Evolutionary conservation across 805 yeast genomes (phyloP).

Genomic region (Hanseniaspora lachancei): DNA sequence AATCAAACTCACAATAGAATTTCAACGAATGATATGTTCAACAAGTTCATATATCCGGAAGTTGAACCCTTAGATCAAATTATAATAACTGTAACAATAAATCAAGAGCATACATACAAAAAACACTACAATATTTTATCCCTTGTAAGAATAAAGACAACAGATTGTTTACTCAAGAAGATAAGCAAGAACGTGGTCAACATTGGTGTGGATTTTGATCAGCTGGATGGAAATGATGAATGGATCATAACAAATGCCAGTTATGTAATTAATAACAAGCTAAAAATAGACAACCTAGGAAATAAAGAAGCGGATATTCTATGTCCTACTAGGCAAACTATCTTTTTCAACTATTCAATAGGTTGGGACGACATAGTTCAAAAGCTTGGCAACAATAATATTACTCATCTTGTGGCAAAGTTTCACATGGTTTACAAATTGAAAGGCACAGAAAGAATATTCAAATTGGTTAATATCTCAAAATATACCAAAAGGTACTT

Average conservation of each 20-base stretch:
- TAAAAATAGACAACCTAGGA: not conserved
- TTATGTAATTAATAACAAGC: not conserved
- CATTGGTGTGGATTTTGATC: not conserved
- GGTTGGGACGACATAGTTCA: not conserved
- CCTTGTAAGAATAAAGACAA: not conserved
- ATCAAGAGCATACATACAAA: not conserved
- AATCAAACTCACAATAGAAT: not conserved
- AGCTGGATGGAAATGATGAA: not conserved
- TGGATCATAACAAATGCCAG: not conserved
- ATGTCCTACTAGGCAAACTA: not conserved
- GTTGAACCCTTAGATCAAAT: not conserved
- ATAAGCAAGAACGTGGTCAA: not conserved
- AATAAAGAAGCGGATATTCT: not conserved
- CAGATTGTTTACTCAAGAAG: conserved; percentile 7
- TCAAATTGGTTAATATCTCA: not conserved
- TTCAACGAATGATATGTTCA: conserved; percentile 1
- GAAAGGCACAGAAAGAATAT: not conserved
- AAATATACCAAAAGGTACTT: conserved; percentile 3
- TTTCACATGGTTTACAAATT: not conserved
- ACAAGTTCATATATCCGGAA: conserved; percentile 3
- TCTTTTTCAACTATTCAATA: not conserved
- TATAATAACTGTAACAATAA: not conserved
- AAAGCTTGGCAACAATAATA: not conserved
- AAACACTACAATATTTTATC: not conserved
- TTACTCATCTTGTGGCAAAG: not conserved